Conservation (phyloP, 106 monocot genomes). For the Dendrobium catenatum region DNA sequence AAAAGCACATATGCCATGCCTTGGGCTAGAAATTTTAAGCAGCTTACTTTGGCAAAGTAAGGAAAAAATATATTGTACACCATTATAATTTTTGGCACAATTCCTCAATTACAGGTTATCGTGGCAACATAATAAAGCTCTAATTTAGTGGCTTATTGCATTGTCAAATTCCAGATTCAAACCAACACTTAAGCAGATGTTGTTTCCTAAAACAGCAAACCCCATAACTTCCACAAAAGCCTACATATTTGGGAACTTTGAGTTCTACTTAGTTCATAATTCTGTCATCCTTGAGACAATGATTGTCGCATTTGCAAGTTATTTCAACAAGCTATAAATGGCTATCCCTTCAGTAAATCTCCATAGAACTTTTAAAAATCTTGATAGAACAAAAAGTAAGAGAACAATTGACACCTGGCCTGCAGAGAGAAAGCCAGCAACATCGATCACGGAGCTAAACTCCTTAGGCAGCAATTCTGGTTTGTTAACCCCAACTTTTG, state of each 20-base stretch:
- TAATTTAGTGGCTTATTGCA: too few relatives aligned
- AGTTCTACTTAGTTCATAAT: too few relatives aligned
- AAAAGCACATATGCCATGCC: neutral
- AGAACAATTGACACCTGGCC: slow-evolving; percentile 54
- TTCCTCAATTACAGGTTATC: too few relatives aligned
- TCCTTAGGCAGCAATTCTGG: slow-evolving; percentile 92
- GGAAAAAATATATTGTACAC: too few relatives aligned
- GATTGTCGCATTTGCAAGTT: neutral
- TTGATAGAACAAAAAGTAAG: neutral
- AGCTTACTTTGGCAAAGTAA: neutral
- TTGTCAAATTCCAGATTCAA: too few relatives aligned
- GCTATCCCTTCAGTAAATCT: neutral
- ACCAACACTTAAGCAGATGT: too few relatives aligned
- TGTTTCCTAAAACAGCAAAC: too few relatives aligned
- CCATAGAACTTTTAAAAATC: neutral
- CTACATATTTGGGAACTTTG: too few relatives aligned
- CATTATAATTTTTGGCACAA: too few relatives aligned
- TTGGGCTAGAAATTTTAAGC: neutral
- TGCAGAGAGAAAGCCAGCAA: slow-evolving; percentile 82
- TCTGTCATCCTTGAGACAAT: neutral
- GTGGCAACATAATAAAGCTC: too few relatives aligned
- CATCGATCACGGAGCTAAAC: slow-evolving; percentile 81
- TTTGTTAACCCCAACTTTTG: slow-evolving; percentile 82
- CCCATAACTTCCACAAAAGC: too few relatives aligned
- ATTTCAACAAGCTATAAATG: neutral